phyloP scores from a whole-genome alignment of 495 filamentous ascomycete species.

The Entonaema liquescens region DNA sequence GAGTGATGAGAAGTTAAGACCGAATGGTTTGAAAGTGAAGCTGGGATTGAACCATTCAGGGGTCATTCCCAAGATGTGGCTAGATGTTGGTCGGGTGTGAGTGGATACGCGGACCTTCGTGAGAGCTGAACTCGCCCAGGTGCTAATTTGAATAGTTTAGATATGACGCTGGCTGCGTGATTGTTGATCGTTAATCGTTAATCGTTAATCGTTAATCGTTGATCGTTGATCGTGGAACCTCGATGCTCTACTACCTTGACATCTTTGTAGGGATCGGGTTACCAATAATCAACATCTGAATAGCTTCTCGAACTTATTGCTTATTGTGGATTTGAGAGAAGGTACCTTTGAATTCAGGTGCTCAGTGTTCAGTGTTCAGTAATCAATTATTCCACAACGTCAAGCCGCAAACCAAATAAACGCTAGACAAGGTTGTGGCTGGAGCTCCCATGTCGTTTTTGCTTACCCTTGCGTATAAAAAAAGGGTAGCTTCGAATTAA shows the following conservation, averaged over 20 bases:
- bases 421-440: slow-evolving; percentile 14
- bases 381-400: slow-evolving; percentile 34
- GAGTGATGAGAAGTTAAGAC: background rate
- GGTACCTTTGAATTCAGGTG: background rate
- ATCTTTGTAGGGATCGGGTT: slow-evolving; percentile 11
- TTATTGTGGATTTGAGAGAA: background rate
- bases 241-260: background rate
- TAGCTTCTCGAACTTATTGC: background rate
- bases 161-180: background rate
- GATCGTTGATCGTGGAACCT: slow-evolving; percentile 11
- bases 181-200: background rate
- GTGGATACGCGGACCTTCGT: background rate
- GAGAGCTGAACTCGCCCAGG: background rate
- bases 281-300: slow-evolving; percentile 11
- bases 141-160: background rate
- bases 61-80: slow-evolving; percentile 1
- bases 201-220: background rate
- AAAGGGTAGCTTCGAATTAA: background rate
- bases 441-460: background rate
- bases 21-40: slow-evolving; percentile 5
- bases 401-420: slow-evolving; percentile 17
- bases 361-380: no score
- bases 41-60: slow-evolving; percentile 20
- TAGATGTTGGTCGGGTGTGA: background rate
- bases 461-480: background rate